Conservation (phyloP, 768 basidiomycete genomes). For the Paxillus rubicundulus region DNA sequence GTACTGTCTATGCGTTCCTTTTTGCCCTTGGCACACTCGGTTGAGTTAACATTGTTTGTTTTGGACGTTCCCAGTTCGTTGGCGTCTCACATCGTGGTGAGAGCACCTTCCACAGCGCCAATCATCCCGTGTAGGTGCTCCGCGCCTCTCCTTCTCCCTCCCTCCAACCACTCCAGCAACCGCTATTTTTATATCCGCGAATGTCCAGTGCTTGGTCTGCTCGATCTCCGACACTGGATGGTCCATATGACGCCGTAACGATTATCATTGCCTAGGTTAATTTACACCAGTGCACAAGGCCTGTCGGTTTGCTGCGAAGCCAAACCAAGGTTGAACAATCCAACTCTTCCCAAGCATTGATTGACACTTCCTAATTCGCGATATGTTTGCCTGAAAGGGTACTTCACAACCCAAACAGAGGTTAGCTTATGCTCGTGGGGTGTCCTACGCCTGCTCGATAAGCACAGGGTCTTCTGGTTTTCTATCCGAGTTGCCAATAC, state of each 20-base stretch:
- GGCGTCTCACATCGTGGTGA: not conserved
- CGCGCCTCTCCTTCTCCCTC: not conserved
- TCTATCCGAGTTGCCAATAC: conserved; percentile 11
- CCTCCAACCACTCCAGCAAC: not conserved
- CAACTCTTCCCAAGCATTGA: conserved; percentile 1
- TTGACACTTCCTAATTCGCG: conserved; percentile 1
- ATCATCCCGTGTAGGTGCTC: not conserved
- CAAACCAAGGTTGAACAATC: conserved; percentile 2
- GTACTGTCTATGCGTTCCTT: no score
- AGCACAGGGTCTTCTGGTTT: conserved; percentile 8
- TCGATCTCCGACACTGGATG: conserved; percentile 24
- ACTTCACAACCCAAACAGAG: no score
- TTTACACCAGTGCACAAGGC: not conserved
- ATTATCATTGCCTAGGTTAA: conserved; percentile 6
- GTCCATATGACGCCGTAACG: conserved; percentile 12
- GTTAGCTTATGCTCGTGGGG: no score
- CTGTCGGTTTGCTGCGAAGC: conserved; percentile 1
- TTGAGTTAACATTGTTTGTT: not conserved
- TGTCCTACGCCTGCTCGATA: no score
- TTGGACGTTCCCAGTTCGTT: not conserved
- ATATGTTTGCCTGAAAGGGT: conserved; percentile 5
- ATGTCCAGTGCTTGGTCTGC: conserved; percentile 1
- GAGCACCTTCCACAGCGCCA: not conserved
- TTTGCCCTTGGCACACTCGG: no score
- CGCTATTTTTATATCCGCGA: not conserved